These are phyloP conservation scores for Eremochloa ophiuroides DNA, from an alignment of 176 grass and related monocot genomes.

Conservation along the genomic window DNA sequence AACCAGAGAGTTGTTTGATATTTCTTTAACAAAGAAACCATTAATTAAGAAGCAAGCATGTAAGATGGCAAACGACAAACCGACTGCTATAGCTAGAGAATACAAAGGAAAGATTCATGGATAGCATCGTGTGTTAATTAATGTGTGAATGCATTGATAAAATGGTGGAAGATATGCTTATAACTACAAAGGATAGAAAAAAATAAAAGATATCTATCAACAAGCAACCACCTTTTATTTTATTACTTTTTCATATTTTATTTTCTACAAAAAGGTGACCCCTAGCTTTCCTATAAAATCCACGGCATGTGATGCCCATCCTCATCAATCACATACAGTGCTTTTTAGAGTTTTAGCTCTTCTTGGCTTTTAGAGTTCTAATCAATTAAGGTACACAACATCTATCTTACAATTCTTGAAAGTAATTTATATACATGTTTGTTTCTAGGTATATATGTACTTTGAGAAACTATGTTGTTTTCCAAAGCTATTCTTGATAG, in stretches of 20 bases:
- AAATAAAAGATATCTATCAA: neutral
- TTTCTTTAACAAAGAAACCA: neutral
- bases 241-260: neutral
- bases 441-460: neutral
- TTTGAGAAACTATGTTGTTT: neutral
- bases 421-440: neutral
- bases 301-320: neutral
- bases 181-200: neutral
- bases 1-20: neutral
- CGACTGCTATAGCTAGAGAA: neutral
- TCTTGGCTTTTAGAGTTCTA: neutral
- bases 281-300: constrained; percentile 4
- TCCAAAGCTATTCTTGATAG: neutral
- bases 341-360: neutral
- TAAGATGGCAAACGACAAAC: neutral
- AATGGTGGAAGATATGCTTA: neutral
- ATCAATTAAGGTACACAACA: neutral
- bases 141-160: neutral
- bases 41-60: neutral
- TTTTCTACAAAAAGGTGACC: neutral
- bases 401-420: neutral
- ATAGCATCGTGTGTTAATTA: neutral
- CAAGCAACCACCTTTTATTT: neutral
- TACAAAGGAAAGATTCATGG: neutral
- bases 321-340: neutral